Evolutionary conservation across 1,139 yeast species (phyloP).

Genomic region (Blastobotrys illinoisensis): DNA sequence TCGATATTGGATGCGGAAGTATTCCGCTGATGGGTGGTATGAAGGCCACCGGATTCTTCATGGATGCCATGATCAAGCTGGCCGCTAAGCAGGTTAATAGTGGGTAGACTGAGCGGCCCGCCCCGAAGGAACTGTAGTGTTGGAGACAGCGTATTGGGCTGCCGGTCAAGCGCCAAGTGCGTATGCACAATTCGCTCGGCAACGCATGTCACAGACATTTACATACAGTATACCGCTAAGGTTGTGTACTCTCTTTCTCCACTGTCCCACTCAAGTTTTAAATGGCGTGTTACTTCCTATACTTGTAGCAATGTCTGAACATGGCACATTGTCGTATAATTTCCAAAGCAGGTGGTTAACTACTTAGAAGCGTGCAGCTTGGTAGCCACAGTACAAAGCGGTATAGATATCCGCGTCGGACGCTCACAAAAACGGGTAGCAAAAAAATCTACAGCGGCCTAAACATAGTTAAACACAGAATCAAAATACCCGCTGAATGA

Average conservation of each 20-base stretch:
- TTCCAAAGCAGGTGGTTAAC: not conserved
- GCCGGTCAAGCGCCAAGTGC: not conserved
- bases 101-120: not conserved
- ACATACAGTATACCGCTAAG: not conserved
- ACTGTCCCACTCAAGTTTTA: not conserved
- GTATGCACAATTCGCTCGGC: not conserved
- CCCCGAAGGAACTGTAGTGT: no score
- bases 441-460: no score
- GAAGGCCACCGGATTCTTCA: not conserved
- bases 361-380: no score
- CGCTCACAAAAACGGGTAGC: no score
- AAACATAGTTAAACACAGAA: not conserved
- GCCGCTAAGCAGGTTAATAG: slow-evolving; percentile 5
- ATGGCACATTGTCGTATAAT: no score
- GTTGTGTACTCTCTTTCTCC: not conserved
- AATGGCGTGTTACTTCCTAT: not conserved
- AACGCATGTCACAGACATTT: not conserved
- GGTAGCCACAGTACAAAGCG: no score
- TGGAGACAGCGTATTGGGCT: no score
- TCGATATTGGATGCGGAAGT: slow-evolving; percentile 39
- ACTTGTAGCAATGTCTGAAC: not conserved
- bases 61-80: slow-evolving; percentile 4
- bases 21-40: slow-evolving; percentile 30
- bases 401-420: no score
- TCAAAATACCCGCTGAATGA: not conserved